Conservation (phyloP, 371 early-diverging fungal species). For the Rhizomucor miehei region DNA sequence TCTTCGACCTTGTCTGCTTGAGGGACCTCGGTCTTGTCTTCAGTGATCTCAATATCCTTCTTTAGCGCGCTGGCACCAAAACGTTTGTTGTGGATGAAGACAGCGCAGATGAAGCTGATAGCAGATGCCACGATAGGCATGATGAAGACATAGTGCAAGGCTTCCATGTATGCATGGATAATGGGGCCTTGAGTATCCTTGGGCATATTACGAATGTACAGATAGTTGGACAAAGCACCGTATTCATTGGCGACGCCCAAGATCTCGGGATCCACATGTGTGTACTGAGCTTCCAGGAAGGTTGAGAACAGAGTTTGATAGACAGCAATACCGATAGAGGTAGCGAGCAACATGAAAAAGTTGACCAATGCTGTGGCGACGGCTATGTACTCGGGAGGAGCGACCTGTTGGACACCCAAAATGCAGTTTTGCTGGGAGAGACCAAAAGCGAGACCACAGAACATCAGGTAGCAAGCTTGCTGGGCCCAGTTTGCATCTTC, state of each 20-base stretch:
- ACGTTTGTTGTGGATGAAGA: constrained; percentile 41
- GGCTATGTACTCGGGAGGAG: constrained; percentile 55
- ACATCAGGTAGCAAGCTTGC: constrained; percentile 39
- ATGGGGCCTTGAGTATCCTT: constrained; percentile 32
- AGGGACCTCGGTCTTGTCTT: neutral
- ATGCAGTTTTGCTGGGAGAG: constrained; percentile 62
- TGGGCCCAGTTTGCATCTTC: constrained; percentile 29
- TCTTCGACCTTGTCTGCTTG: too few relatives aligned
- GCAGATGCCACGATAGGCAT: constrained; percentile 56
- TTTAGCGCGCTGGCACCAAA: constrained; percentile 12
- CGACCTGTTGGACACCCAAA: constrained; percentile 57
- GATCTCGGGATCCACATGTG: constrained; percentile 14
- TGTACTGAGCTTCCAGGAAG: constrained; percentile 20
- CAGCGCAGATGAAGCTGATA: constrained; percentile 44
- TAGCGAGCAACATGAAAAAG: constrained; percentile 42
- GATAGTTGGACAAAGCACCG: constrained; percentile 33
- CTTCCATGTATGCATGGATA: constrained; percentile 54
- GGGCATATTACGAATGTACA: constrained; percentile 33
- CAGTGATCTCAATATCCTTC: neutral
- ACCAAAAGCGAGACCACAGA: constrained; percentile 56
- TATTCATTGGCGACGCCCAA: constrained; percentile 21
- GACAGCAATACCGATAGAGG: constrained; percentile 37
- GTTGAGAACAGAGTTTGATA: constrained; percentile 31
- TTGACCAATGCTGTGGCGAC: constrained; percentile 53
- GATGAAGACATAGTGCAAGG: constrained; percentile 58